phyloP scores from a whole-genome alignment of 2,329 filamentous ascomycete species.

The Ceratocystis ficicola region DNA sequence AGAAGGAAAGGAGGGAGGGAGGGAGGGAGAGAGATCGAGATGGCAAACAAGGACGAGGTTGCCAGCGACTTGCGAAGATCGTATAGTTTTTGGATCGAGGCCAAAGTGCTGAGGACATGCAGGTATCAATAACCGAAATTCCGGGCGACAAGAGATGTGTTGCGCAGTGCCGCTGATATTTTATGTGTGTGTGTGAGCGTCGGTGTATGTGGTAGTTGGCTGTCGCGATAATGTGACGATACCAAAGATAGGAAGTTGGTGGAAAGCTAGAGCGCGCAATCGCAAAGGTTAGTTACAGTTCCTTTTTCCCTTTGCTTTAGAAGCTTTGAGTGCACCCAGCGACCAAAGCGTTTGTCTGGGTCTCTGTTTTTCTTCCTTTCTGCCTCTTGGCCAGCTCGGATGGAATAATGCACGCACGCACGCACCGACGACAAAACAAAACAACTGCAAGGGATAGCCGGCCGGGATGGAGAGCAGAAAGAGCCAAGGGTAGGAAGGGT shows the following conservation, averaged over 20 bases:
- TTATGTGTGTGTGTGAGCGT: neutral
- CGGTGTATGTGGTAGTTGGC: too few species aligned
- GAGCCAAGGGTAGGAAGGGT: neutral
- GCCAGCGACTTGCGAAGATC: neutral
- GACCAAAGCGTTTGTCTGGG: neutral
- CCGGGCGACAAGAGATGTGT: neutral
- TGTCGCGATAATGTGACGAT: slow-evolving; percentile 7
- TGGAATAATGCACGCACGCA: slow-evolving; percentile 5
- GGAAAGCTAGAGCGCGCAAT: slow-evolving; percentile 4
- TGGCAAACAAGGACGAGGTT: neutral
- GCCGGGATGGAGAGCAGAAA: neutral
- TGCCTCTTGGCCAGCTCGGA: neutral
- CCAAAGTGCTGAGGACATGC: neutral
- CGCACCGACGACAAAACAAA: neutral
- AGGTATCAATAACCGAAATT: neutral
- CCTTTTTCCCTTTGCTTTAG: neutral
- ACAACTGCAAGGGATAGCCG: slow-evolving; percentile 1
- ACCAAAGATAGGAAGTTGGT: slow-evolving; percentile 1
- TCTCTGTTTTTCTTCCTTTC: neutral
- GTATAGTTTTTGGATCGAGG: neutral
- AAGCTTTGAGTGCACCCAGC: neutral
- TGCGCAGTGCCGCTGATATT: neutral
- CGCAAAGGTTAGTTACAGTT: neutral
- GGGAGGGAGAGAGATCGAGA: neutral
- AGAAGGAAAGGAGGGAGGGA: neutral